Evolutionary conservation across 805 yeast genomes (phyloP), one percentile per base, ranked within the genome.

Genomic region (Hemisphaericaspora nanyangensis): DNA sequence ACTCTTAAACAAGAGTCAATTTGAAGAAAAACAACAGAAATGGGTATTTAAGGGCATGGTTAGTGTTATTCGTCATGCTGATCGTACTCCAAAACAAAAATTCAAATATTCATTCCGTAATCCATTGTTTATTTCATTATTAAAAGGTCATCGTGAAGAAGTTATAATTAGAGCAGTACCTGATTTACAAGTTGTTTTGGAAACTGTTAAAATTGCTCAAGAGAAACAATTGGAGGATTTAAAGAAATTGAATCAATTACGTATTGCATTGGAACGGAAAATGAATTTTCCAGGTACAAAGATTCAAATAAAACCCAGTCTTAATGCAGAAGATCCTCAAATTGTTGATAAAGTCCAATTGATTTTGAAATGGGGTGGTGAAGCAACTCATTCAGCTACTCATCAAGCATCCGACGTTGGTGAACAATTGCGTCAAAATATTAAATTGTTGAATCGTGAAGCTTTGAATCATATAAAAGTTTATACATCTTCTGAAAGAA

Each of bases 281-380:
- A 73, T 90, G 71, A 70, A 77, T 36, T 82, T 93, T 50, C 97
- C 98, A 1, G 99, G 99, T 7, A 93, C 99, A 0, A 93, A 93
- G 57, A 84, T 93, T 45, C 99, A 93, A 65, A 66, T 93, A 52
- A 93, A 93, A 59, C 99, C 99, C 0, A 81, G 91, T 3, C 56
- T 90, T 40, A 74, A 76, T 51, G 65, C 70, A 11, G 80, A 77
- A 29, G 73, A 70, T 42, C 64, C 69, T 3, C 81, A 76, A 27
- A 80, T 82, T 25, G 93, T 93, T 16, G 97, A 91, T 48, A 93
- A 93, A 58, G 97, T 91, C 17, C 99, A 93, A 61, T 81, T 93
- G 46, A 95, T 93, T 45, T 70, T 93, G 52, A 93, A 93, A 60
- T 93, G 99, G 99, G 99, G 99, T 52, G 99, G 99, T 47, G 99